Base-by-base conservation (phyloP, 2,329 filamentous ascomycete genomes). In the Diplodia sapinea region DNA sequence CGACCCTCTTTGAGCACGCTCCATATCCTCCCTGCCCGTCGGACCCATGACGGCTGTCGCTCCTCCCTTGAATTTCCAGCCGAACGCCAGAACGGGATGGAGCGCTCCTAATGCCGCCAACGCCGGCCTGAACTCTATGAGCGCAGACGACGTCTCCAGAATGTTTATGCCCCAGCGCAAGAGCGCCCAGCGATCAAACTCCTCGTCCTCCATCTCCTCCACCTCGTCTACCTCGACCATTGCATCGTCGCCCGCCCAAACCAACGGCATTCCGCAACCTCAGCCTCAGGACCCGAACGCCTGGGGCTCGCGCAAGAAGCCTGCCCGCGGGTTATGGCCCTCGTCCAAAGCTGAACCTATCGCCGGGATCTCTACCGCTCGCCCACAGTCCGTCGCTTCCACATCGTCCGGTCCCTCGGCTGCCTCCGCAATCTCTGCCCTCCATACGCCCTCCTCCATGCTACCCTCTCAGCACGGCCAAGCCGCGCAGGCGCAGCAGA, bases 81-180 rank as follows among this genome's bases (percentile, higher is more conserved):
- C 84, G 75, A 83, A 84, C 75, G 82, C 84, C 75, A 84, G 82
- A 78, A 81, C 86, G 80, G 85, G 84, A 87, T 89, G 87, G 87
- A 87, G 83, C 79, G 81, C 80, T 82, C 76, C 81, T 83, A 84
- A 85, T 80, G 82, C 81, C 80, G 82, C 82, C 77, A 82, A 86
- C 81, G 88, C 85, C 82, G 84, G 85, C 77, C 81, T 87, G 74
- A 84, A 86, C 82, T 85, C 90, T 76, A 91, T 93, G 88, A 92
- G 91, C 81, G 82, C 89, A 78, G 93, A 96, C 82, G 92, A 96
- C 80, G 88, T 90, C 72, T 88, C 91, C 82, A 90, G 91, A 79
- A 94, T 96, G 87, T 92, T 96, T 79, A 90, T 92, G 86, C 91
- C 92, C 76, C 38, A 50, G 29, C 92, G 93, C 74, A 97, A 97